Evolutionary conservation across 768 basidiomycete species (phyloP), one percentile per base, ranked within the genome.

Genomic region (Psilocybe azurescens): DNA sequence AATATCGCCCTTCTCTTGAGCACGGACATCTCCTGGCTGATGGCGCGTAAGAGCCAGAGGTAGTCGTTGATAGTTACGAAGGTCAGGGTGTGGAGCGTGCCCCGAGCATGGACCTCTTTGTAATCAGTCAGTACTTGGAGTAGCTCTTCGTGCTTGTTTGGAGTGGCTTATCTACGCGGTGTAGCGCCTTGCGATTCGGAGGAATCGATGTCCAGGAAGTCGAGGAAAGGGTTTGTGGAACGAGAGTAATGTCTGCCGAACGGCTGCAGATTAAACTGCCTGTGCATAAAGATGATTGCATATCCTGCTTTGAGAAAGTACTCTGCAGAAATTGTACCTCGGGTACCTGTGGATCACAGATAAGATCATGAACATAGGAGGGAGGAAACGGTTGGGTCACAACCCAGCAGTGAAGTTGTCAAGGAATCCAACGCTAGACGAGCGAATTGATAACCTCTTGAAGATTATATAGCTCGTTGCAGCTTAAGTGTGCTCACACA

Each of bases 221-320:
- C 96, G 60, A 99, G 88, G 78, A 99, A 99, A 0, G 97, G 97
- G 73, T 98, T 97, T 3, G 95, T 95, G 0, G 95, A 96, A 75
- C 99, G 96, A 8, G 95, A 97, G 77, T 99, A 99, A 73, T 99
- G 97, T 53, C 97, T 80, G 72, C 93, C 95, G 82, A 97, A 99
- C 0, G 97, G 97, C 70, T 97, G 95, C 47, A 99, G 85, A 66
- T 95, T 98, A 81, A 97, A 97, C 76, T 97, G 95, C 20, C 97
- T 83, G 75, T 99, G 97, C 86, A 99, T 92, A 80, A 99, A 99
- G 67, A 99, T 95, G 74, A 99, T 97, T 28, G 96, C 95, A 79
- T 99, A 99, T 59, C 90, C 92, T 6, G 92, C 89, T 68, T 90
- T 87, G 62, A 99, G 86, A 74, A 99, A 98, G 79, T 99, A 97